Evolutionary conservation across 164 flowering plant genomes (phyloP).

Genomic region (Cinnamomum chago): DNA sequence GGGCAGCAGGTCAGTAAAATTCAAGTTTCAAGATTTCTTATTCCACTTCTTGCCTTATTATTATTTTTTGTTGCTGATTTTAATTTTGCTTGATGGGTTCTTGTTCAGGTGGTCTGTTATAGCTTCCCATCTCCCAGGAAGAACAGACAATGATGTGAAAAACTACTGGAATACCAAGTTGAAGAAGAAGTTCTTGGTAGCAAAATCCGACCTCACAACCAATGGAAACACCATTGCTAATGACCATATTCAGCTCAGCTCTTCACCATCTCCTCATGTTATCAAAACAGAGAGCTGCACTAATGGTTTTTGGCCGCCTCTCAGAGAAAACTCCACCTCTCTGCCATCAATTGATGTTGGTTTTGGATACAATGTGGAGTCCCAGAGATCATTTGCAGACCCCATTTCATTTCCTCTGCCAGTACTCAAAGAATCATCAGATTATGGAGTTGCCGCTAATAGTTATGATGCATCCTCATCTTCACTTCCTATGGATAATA

Average conservation of each 20-base stretch:
- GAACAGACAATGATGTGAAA: constrained; percentile 9
- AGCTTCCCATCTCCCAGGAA: constrained; percentile 3
- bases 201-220: background rate
- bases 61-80: background rate
- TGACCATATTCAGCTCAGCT: background rate
- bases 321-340: background rate
- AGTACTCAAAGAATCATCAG: background rate
- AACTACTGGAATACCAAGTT: constrained; percentile 9
- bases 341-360: constrained; percentile 2
- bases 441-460: background rate
- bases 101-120: constrained; percentile 4
- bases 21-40: too few species aligned
- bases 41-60: background rate
- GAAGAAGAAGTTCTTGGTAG: background rate
- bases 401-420: background rate
- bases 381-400: background rate
- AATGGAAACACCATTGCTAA: background rate
- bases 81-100: background rate
- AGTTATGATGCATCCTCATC: background rate
- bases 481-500: background rate
- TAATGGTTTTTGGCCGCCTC: too few species aligned
- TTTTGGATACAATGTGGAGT: background rate
- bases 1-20: constrained; percentile 50
- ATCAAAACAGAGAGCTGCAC: background rate
- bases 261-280: background rate